Evolutionary conservation across 371 early-diverging fungal species (phyloP), one percentile per base, ranked within the genome.

Genomic region (Circinella umbellata): DNA sequence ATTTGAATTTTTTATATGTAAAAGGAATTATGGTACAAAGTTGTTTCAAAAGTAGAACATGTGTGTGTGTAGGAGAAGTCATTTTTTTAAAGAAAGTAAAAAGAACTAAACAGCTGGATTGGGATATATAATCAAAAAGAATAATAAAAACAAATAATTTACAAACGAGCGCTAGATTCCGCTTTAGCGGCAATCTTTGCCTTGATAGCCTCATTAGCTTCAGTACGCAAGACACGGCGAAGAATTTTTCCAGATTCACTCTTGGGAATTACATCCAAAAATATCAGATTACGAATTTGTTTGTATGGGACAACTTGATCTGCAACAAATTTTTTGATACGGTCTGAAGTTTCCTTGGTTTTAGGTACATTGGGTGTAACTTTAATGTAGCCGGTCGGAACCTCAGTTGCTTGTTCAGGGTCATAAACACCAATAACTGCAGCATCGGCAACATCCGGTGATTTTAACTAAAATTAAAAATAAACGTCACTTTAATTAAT

Each of bases 181-280:
- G 34, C 35, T 57, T 57, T 6, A 34, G 57, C n/a, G 7, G 57
- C 57, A 57, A 57, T 57, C 57, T 57, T 61, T 14, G 36, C 42
- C 62, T 61, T 61, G 14, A 38, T 10, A 13, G 53, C 67, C 11
- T 66, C 18, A 13, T 59, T 36, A 37, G 53, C 42, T 10, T 15
- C 47, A 15, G 71, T 71, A 38, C 69, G 68, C 35, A 78, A 36
- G 2, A 70, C 42, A 10, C 71, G 60, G 27, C 95, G 77, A 47
- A 94, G 82, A n/a, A 94, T 92, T 77, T 95, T 94, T 35, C 95
- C 96, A 20, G 91, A 74, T 0, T 92, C 81, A 46, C 85, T 84
- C 70, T 89, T 90, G 27, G 91, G 95, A 35, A 94, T 90, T 15
- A 73, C 81, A 8, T 87, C 83, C 9, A 89, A 79, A 71, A 93